Evolutionary conservation across 169 alveolate species (phyloP).

Genomic region (Eimeria maxima): DNA sequence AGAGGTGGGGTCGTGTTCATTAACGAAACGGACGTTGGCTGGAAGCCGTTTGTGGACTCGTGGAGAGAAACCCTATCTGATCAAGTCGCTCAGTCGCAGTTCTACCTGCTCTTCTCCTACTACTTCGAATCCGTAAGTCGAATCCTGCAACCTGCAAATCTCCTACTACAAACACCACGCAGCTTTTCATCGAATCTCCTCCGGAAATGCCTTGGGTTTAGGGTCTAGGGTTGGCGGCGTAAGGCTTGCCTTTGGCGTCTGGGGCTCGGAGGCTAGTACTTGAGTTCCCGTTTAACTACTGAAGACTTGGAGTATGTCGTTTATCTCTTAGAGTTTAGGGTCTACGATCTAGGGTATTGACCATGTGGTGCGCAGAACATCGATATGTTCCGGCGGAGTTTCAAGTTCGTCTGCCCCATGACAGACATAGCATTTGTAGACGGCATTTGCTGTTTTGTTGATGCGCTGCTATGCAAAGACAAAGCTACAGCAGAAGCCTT

Average conservation of each 20-base stretch:
- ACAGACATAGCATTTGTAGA: slow-evolving; percentile 94
- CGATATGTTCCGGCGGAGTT: slow-evolving; percentile 90
- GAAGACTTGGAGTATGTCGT: background rate
- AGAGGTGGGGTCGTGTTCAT: slow-evolving; percentile 97
- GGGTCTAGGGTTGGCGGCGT: no score
- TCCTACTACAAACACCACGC: background rate
- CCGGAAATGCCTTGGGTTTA: no score
- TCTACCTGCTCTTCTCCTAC: slow-evolving; percentile 92
- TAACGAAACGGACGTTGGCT: slow-evolving; percentile 94
- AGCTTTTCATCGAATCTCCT: background rate
- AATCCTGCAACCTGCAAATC: background rate
- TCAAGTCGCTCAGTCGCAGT: slow-evolving; percentile 94
- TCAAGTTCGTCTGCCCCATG: slow-evolving; percentile 92
- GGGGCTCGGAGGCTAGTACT: background rate
- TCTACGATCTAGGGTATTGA: background rate
- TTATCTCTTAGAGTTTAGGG: background rate
- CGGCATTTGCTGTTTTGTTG: slow-evolving; percentile 92
- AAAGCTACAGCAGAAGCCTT: slow-evolving; percentile 91
- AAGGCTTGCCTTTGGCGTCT: background rate
- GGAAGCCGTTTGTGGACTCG: slow-evolving; percentile 94
- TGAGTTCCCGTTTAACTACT: background rate
- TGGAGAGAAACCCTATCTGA: slow-evolving; percentile 94
- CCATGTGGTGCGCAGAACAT: slow-evolving; percentile 81
- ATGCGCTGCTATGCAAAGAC: slow-evolving; percentile 91
- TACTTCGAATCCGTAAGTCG: slow-evolving; percentile 89